phyloP scores from a whole-genome alignment of 164 flowering plant genomes.

The Tetracentron sinense region DNA sequence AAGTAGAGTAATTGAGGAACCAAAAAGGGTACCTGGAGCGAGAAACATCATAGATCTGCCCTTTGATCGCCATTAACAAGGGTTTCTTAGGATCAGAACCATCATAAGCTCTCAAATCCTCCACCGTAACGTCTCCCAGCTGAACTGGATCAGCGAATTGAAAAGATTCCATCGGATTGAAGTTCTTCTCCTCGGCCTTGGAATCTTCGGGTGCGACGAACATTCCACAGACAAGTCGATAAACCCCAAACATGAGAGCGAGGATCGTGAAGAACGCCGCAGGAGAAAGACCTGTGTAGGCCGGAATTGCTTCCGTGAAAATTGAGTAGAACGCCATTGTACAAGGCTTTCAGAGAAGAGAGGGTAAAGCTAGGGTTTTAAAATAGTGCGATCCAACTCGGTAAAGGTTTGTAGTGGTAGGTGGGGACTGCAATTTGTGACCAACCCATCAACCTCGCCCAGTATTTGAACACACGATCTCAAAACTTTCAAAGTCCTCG shows the following conservation, averaged over 20 bases:
- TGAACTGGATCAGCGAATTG: conserved; percentile 29
- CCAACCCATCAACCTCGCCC: no score
- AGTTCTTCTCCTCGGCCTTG: neutral
- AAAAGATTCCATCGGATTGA: neutral
- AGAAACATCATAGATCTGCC: conserved; percentile 69
- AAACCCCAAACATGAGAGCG: conserved; percentile 47
- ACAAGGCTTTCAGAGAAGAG: no score
- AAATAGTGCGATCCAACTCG: neutral
- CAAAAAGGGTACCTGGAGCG: conserved; percentile 41
- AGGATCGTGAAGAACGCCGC: no score
- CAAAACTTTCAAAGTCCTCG: no score
- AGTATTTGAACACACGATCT: no score
- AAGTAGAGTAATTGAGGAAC: neutral
- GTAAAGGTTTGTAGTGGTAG: neutral
- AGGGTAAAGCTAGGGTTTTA: no score
- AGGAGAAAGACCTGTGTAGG: conserved; percentile 70
- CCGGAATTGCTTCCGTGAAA: conserved; percentile 35
- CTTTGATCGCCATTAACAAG: conserved; percentile 64
- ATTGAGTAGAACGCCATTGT: conserved; percentile 35
- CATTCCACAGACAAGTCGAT: conserved; percentile 46
- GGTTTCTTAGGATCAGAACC: no score
- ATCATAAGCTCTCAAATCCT: conserved; percentile 37
- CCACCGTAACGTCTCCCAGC: conserved; percentile 44
- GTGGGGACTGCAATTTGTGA: neutral
- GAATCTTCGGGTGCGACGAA: conserved; percentile 47